Conservation (phyloP, 345 rosid genomes). For the Ricinus communis region DNA sequence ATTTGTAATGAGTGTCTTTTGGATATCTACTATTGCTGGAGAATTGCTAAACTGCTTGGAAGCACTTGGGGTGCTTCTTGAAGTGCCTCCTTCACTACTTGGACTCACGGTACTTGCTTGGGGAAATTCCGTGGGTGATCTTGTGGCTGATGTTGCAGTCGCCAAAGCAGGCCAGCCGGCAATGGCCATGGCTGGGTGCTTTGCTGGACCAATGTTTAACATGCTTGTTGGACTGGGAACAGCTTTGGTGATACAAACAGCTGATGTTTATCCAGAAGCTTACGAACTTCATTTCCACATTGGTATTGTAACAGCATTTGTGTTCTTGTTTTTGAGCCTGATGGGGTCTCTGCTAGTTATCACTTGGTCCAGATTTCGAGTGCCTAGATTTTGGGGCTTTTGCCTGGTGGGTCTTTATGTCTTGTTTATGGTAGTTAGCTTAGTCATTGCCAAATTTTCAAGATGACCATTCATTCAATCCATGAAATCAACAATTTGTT, state of each 20-base stretch:
- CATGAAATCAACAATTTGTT: not conserved
- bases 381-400: constrained; percentile 90
- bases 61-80: constrained; percentile 71
- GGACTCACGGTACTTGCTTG: constrained; percentile 95
- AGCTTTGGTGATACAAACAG: constrained; percentile 76
- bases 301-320: constrained; percentile 84
- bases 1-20: constrained; percentile 88
- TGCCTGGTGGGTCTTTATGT: constrained; percentile 88
- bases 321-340: constrained; percentile 79
- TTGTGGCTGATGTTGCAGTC: constrained; percentile 92
- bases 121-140: constrained; percentile 98
- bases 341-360: constrained; percentile 92
- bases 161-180: constrained; percentile 98
- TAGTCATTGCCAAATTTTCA: constrained; percentile 60
- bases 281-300: constrained; percentile 71
- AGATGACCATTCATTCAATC: constrained; percentile 31
- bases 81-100: constrained; percentile 77
- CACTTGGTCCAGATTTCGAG: constrained; percentile 92
- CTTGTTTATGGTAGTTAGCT: constrained; percentile 60
- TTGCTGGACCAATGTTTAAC: constrained; percentile 97
- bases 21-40: constrained; percentile 96
- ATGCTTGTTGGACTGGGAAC: constrained; percentile 96
- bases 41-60: constrained; percentile 87
- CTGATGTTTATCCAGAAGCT: constrained; percentile 72
- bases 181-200: constrained; percentile 99